Evolutionary conservation across 78 protist species (phyloP).

Genomic region (Trichosphaerium sp.): DNA sequence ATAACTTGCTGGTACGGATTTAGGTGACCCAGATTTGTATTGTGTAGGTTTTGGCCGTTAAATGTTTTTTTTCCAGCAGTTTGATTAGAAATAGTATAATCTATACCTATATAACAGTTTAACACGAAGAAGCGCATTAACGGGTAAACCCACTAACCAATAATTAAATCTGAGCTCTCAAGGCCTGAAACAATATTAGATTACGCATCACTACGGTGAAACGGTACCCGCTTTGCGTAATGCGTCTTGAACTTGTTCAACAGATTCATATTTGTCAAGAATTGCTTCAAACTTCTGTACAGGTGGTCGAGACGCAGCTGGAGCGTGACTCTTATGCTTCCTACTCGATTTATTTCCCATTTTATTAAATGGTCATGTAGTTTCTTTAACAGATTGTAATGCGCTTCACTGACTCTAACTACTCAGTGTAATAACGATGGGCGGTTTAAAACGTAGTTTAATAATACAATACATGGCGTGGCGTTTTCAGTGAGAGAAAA

Average conservation of each 20-base stretch:
- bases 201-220: too few relatives aligned
- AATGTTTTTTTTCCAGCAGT: conserved; percentile 1
- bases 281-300: neutral
- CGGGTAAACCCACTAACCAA: neutral
- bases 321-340: too few relatives aligned
- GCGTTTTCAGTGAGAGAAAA: too few relatives aligned
- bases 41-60: conserved; percentile 4
- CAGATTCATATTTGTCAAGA: neutral
- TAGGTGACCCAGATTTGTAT: neutral
- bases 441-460: too few relatives aligned
- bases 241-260: conserved; percentile 9
- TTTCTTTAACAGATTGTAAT: too few relatives aligned
- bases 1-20: conserved; percentile 25
- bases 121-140: neutral
- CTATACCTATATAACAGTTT: conserved; percentile 2
- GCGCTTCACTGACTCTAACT: too few relatives aligned
- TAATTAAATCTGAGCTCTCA: conserved; percentile 2
- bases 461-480: too few relatives aligned
- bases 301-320: too few relatives aligned
- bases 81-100: conserved; percentile 9
- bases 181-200: too few relatives aligned
- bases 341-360: too few relatives aligned
- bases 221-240: conserved; percentile 1
- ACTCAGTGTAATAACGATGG: too few relatives aligned
- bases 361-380: too few relatives aligned